Evolutionary conservation across 306 rosid genomes (phyloP).

Genomic region (Lotus japonicus): DNA sequence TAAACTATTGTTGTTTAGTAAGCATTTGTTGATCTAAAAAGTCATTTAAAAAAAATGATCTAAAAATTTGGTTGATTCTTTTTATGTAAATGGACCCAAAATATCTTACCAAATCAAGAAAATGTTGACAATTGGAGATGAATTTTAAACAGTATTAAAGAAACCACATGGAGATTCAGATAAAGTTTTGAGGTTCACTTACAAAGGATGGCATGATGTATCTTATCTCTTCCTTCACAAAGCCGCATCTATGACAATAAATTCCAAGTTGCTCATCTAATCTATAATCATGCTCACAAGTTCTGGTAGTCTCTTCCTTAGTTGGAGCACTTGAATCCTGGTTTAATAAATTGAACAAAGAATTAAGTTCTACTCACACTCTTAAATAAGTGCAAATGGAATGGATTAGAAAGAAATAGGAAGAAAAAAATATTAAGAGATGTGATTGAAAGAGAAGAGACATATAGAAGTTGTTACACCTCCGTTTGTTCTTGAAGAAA

Average conservation of each 20-base stretch:
- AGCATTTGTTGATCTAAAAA: too few species aligned
- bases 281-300: constrained; percentile 56
- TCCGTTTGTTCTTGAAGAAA: constrained; percentile 50
- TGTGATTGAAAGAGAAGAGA: too few species aligned
- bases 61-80: too few species aligned
- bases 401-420: too few species aligned
- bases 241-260: constrained; percentile 58
- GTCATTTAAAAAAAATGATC: too few species aligned
- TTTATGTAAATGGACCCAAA: background rate
- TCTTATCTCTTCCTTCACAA: constrained; percentile 55
- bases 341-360: constrained; percentile 18
- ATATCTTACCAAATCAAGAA: constrained; percentile 11
- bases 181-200: constrained; percentile 37
- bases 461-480: constrained; percentile 25
- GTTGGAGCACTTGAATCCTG: constrained; percentile 47
- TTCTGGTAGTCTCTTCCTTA: background rate
- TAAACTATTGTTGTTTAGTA: too few species aligned
- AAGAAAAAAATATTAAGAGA: too few species aligned
- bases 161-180: background rate
- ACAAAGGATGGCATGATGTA: constrained; percentile 65
- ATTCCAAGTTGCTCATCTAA: constrained; percentile 75
- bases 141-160: constrained; percentile 4
- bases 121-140: background rate
- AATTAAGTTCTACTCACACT: too few species aligned
- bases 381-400: too few species aligned